Percentiles rank a stretch among this genome's conserved stretches.
These are phyloP conservation scores for Saturnispora bothae DNA, from an alignment of 805 yeast species.

Conservation along the genomic window DNA sequence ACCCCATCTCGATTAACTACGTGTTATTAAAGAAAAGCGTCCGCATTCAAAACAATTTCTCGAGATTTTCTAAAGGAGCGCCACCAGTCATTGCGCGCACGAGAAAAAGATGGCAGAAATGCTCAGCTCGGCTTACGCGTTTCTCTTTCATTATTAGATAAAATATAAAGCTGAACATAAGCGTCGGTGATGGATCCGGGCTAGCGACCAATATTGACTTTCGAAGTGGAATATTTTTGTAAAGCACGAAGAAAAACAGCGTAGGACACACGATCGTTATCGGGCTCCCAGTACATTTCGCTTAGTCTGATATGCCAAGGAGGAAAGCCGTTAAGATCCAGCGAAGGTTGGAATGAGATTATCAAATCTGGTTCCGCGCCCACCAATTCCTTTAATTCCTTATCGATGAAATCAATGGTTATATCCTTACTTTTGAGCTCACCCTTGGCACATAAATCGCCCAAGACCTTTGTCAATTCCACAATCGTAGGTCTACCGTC, in stretches of 20 bases:
- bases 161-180: background rate
- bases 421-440: conserved; percentile 59
- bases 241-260: conserved; percentile 75
- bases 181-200: background rate
- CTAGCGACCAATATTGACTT: conserved; percentile 79
- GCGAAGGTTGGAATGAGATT: conserved; percentile 71
- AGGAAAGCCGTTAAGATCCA: conserved; percentile 90
- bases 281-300: conserved; percentile 87
- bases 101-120: background rate
- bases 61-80: conserved; percentile 7
- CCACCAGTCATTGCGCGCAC: background rate
- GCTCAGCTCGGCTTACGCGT: background rate
- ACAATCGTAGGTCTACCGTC: conserved; percentile 91
- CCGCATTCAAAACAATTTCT: conserved; percentile 1
- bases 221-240: conserved; percentile 66
- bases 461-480: conserved; percentile 76
- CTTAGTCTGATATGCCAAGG: conserved; percentile 95
- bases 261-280: conserved; percentile 69
- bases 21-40: background rate
- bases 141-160: too few species aligned
- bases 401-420: conserved; percentile 64
- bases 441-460: conserved; percentile 54
- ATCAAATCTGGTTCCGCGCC: conserved; percentile 91
- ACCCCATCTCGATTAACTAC: conserved; percentile 56
- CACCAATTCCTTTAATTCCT: conserved; percentile 61